A percentile compares a stretch with the other conserved stretches of the same genome.
phyloP scores from a whole-genome alignment of 768 basidiomycete species.

The Lactifluus piperatus region DNA sequence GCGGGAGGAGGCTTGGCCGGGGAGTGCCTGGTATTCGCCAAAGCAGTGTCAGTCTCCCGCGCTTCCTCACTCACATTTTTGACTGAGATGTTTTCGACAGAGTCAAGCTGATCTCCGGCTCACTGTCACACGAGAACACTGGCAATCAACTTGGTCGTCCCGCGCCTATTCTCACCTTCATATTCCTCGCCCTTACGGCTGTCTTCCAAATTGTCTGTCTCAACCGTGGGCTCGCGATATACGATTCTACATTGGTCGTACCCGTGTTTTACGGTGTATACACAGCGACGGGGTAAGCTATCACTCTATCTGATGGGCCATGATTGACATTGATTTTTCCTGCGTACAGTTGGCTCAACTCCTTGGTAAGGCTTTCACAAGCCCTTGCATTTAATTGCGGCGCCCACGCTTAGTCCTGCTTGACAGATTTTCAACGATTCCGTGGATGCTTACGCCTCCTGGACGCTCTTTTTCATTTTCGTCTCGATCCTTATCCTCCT shows the following conservation, averaged over 20 bases:
- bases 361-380: conserved; percentile 29
- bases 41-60: conserved; percentile 45
- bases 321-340: not conserved
- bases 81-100: conserved; percentile 29
- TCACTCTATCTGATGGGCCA: not conserved
- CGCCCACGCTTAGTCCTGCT: not conserved
- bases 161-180: conserved; percentile 66
- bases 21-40: conserved; percentile 80
- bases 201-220: conserved; percentile 87
- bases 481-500: conserved; percentile 81
- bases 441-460: conserved; percentile 76
- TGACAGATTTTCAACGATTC: conserved; percentile 70
- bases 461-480: conserved; percentile 85
- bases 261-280: conserved; percentile 94
- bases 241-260: conserved; percentile 86
- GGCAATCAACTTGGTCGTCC: conserved; percentile 84
- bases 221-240: conserved; percentile 82
- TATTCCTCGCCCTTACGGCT: conserved; percentile 54
- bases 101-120: conserved; percentile 73
- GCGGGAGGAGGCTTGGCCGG: conserved; percentile 88
- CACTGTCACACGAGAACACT: conserved; percentile 68
- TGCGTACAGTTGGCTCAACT: conserved; percentile 45
- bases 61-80: not conserved
- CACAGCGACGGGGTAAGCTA: conserved; percentile 64
- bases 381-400: not conserved